Evolutionary conservation across 2,329 filamentous ascomycete genomes (phyloP).

Genomic region (Penicillium sp.): DNA sequence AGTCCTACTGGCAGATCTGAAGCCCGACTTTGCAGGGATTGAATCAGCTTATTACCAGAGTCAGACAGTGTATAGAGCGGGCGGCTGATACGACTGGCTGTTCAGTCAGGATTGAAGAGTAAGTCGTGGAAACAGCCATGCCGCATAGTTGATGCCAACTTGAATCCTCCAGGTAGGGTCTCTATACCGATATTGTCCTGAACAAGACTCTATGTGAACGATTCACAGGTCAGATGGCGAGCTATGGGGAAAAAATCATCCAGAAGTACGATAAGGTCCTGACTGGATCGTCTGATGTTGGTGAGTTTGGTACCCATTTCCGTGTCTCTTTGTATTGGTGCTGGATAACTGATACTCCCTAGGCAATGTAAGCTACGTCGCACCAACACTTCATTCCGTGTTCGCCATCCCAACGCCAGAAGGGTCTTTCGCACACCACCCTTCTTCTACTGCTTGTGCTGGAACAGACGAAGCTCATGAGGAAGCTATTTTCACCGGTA

Average conservation of each 20-base stretch:
- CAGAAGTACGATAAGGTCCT: slow-evolving; percentile 2
- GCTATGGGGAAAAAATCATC: neutral
- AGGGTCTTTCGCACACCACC: neutral
- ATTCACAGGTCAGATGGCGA: neutral
- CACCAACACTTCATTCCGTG: slow-evolving; percentile 5
- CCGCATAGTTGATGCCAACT: neutral
- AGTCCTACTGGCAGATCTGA: slow-evolving; percentile 2
- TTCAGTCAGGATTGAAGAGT: slow-evolving; percentile 3
- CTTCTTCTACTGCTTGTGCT: slow-evolving; percentile 1
- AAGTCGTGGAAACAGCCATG: neutral
- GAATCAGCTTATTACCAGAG: neutral
- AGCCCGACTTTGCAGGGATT: slow-evolving; percentile 2
- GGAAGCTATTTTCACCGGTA: slow-evolving; percentile 1
- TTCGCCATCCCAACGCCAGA: slow-evolving; percentile 9
- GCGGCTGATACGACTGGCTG: slow-evolving; percentile 4
- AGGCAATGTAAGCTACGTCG: slow-evolving; percentile 8
- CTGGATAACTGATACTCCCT: neutral
- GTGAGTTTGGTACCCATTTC: neutral
- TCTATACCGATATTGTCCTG: slow-evolving; percentile 1
- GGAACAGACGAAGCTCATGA: slow-evolving; percentile 7
- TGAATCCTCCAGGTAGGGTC: neutral
- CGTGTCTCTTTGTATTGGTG: neutral
- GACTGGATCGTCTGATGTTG: slow-evolving; percentile 5
- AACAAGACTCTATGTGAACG: slow-evolving; percentile 4
- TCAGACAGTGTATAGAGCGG: neutral